Base-by-base conservation (phyloP, 2,329 filamentous ascomycete species). In the Pseudogymnoascus sp. region DNA sequence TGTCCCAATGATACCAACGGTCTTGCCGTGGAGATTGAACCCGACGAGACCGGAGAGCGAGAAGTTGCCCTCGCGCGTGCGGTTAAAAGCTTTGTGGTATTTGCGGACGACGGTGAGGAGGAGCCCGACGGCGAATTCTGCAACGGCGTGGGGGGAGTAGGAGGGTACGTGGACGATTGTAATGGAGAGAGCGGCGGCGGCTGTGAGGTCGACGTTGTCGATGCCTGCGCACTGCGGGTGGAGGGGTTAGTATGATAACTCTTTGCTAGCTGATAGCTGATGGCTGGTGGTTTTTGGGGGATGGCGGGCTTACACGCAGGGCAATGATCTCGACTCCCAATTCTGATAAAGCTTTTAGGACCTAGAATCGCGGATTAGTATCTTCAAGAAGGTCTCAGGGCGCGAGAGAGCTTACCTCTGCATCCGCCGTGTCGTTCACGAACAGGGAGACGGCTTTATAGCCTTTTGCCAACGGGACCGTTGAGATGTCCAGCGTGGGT, bases 51-150 rank as follows among this genome's bases (percentile, higher is more conserved):
- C 86, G 65, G 86, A 80, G 33, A 89, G 80, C 49, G 79, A 81
- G 70, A 89, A 89, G 72, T 89, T 89, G 59, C 83, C 85, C 72
- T 89, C 85, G 45, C 85, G 82, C 19, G 87, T 85, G 26, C 86
- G 83, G 71, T 85, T 87, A 73, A 86, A 88, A 2, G 86, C 84
- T 21, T 84, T 82, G 71, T 89, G 86, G 12, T 83, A 88, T 70
- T 85, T 83, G 45, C 86, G 83, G 71, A 88, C 87, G 45, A 89
- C 77, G 1, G 85, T 87, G 75, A 87, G 84, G 61, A 88, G 77
- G 64, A 89, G 77, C 1, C 85, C 83, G n/a, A 89, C 80, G 41
- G 84, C 81, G 69, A 88, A 89, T 76, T 89, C 86, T 66, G 86
- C 86, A 2, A 89, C 86, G 2, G 86, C 83, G 72, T 89, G 83